phyloP scores from a whole-genome alignment of 768 basidiomycete species.

The Rhodosporidiobolus odoratus region DNA sequence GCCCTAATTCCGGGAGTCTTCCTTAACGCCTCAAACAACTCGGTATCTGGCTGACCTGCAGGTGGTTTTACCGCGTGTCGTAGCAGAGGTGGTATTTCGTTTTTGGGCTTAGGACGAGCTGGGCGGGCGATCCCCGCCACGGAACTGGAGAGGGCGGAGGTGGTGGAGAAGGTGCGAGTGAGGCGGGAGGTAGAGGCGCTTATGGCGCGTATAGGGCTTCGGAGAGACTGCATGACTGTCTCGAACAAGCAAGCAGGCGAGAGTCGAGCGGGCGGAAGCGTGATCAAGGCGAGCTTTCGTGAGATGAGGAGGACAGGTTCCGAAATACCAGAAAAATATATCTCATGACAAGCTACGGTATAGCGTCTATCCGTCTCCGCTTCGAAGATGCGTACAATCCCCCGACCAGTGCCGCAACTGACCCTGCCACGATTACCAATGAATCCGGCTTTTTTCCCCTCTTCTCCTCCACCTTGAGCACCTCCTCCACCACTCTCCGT shows the following conservation, averaged over 20 bases:
- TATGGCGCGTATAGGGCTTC: not conserved
- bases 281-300: too few relatives aligned
- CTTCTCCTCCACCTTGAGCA: not conserved
- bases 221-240: not conserved
- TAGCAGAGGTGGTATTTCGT: not conserved
- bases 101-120: not conserved
- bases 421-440: not conserved
- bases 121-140: not conserved
- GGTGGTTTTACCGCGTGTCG: not conserved
- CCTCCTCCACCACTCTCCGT: not conserved
- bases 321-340: not conserved
- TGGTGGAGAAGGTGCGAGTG: not conserved
- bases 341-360: not conserved
- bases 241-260: not conserved
- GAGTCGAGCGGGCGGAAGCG: not conserved
- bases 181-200: not conserved
- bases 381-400: not conserved
- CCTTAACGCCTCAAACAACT: not conserved
- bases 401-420: not conserved
- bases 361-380: not conserved
- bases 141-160: not conserved
- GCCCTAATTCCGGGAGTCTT: constrained; percentile 6
- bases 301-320: too few relatives aligned
- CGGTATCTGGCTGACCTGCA: not conserved
- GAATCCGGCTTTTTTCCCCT: not conserved